Evolutionary conservation across 2,329 filamentous ascomycete species (phyloP).

Genomic region (Colletotrichum simmondsii): DNA sequence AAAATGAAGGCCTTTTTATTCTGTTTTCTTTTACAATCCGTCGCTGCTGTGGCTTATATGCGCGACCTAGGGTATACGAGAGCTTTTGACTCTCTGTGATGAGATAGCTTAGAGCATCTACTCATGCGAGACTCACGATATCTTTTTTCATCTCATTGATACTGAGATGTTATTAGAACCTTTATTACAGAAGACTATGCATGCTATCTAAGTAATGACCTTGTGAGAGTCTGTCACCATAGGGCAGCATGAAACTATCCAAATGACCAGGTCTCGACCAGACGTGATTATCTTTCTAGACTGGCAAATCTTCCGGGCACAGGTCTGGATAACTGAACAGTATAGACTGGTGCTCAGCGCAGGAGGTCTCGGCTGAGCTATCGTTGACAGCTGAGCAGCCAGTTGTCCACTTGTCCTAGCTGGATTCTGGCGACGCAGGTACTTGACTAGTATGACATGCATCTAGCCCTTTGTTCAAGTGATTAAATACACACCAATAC

Average conservation of each 20-base stretch:
- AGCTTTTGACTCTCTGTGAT: not conserved
- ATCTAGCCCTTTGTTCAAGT: too few species aligned
- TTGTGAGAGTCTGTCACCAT: not conserved
- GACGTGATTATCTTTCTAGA: not conserved
- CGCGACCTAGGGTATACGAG: not conserved
- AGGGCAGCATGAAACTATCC: too few species aligned
- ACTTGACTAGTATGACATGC: too few species aligned
- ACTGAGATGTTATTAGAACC: not conserved
- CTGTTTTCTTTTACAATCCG: too few species aligned
- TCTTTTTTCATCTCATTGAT: not conserved
- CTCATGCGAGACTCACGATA: not conserved
- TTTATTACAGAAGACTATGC: not conserved
- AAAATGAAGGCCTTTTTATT: not conserved
- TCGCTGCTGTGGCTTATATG: not conserved
- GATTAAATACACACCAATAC: too few species aligned
- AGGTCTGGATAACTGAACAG: not conserved
- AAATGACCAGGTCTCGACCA: not conserved
- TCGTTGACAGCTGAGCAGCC: not conserved
- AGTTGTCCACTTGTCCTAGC: not conserved
- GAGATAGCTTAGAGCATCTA: not conserved
- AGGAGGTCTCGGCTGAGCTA: not conserved
- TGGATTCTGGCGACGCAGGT: not conserved
- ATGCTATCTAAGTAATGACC: not conserved
- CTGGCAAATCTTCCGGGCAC: not conserved
- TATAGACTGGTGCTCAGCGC: not conserved